phyloP scores from a whole-genome alignment of 805 yeast species.

The Cyberlindnera bimundalis region DNA sequence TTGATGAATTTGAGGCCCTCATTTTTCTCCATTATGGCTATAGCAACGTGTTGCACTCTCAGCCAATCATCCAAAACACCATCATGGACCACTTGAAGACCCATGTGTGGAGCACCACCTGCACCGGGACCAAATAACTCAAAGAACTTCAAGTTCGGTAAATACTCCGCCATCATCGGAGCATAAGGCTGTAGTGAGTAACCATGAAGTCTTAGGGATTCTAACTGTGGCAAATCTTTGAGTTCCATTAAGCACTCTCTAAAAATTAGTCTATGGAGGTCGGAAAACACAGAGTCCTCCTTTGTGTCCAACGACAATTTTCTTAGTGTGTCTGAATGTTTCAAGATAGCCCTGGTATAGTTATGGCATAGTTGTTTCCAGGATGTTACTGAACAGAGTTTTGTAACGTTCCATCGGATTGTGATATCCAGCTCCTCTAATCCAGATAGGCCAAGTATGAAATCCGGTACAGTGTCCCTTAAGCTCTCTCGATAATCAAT shows the following conservation, averaged over 20 bases:
- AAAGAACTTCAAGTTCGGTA: constrained; percentile 32
- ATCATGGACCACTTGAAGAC: constrained; percentile 50
- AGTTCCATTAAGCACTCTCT: constrained; percentile 22
- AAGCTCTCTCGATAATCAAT: constrained; percentile 41
- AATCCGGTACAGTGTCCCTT: constrained; percentile 39
- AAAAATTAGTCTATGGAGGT: constrained; percentile 30
- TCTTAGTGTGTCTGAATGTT: constrained; percentile 23
- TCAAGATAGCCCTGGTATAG: constrained; percentile 21
- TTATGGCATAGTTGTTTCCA: constrained; percentile 24
- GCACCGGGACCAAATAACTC: constrained; percentile 49
- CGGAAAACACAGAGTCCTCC: constrained; percentile 35
- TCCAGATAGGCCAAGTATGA: constrained; percentile 26
- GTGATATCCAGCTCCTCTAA: constrained; percentile 39
- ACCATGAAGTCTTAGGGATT: constrained; percentile 41
- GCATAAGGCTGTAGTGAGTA: constrained; percentile 30
- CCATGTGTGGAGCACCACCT: constrained; percentile 52
- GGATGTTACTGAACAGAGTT: constrained; percentile 22
- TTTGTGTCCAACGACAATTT: constrained; percentile 40
- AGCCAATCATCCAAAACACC: constrained; percentile 56
- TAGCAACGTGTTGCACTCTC: constrained; percentile 51
- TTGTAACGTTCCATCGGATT: constrained; percentile 38
- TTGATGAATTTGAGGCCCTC: constrained; percentile 38
- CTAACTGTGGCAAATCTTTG: constrained; percentile 26
- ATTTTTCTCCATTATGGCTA: constrained; percentile 33
- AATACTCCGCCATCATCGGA: constrained; percentile 26